These are phyloP conservation scores for Madurella fahalii DNA, from an alignment of 2,329 filamentous ascomycete genomes.

Conservation along the genomic window DNA sequence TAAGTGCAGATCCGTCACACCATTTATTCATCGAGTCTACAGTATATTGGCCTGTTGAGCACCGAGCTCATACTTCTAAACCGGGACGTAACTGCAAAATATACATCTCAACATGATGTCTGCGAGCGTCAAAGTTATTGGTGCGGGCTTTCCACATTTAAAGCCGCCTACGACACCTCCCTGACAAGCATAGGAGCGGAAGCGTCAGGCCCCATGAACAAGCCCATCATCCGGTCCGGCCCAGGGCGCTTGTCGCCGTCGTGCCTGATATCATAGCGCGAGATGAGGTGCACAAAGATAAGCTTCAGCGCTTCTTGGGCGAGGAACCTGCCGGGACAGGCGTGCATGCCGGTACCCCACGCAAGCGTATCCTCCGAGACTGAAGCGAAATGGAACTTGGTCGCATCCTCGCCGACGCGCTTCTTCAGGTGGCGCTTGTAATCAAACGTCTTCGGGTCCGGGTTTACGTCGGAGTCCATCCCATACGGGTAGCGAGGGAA, in stretches of 20 bases:
- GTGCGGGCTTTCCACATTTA: no score
- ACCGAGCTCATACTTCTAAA: no score
- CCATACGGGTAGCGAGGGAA: constrained; percentile 1
- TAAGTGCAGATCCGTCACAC: no score
- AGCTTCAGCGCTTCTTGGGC: constrained; percentile 15
- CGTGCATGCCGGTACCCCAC: constrained; percentile 12
- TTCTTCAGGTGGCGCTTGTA: constrained; percentile 10
- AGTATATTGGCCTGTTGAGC: no score
- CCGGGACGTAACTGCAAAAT: no score
- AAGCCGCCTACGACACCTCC: not conserved
- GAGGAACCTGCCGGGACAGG: constrained; percentile 14
- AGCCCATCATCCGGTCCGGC: not conserved
- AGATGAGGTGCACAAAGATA: constrained; percentile 14
- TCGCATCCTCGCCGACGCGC: constrained; percentile 1
- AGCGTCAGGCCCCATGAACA: not conserved
- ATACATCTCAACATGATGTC: no score
- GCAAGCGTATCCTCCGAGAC: constrained; percentile 7
- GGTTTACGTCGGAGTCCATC: constrained; percentile 7
- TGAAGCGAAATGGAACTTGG: constrained; percentile 19
- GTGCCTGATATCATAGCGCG: constrained; percentile 1
- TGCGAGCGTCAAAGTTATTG: no score
- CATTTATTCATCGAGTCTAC: no score
- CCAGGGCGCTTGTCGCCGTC: not conserved
- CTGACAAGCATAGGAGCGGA: not conserved
- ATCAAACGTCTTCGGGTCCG: constrained; percentile 11